These are phyloP conservation scores for Alternaria sp. DNA, from an alignment of 2,329 filamentous ascomycete genomes.

Conservation along the genomic window DNA sequence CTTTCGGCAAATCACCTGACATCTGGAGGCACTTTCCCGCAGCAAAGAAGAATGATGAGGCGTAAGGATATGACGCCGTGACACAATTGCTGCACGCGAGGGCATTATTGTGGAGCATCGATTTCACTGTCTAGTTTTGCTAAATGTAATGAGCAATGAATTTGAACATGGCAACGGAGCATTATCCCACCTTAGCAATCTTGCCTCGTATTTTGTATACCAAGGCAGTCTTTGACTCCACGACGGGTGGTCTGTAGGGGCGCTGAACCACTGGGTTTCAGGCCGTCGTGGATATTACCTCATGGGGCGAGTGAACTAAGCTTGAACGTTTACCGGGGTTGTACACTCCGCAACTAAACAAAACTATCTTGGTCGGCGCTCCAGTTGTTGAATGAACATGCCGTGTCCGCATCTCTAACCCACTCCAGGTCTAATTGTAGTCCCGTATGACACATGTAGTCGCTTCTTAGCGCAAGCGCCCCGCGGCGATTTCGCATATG, in stretches of 20 bases:
- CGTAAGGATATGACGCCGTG: not conserved
- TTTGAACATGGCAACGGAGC: not conserved
- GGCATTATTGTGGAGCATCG: not conserved
- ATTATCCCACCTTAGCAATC: not conserved
- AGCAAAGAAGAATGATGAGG: not conserved
- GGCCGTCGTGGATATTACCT: constrained; percentile 3
- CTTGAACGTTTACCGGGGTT: not conserved
- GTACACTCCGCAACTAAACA: constrained; percentile 4
- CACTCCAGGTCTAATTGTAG: not conserved
- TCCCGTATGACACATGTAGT: not conserved
- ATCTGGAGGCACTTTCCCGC: not conserved
- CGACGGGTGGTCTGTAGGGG: not conserved
- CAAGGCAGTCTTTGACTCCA: not conserved
- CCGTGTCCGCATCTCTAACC: not conserved
- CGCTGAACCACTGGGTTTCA: constrained; percentile 1
- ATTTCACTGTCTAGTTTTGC: not conserved
- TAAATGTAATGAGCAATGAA: not conserved
- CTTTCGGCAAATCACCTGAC: not conserved
- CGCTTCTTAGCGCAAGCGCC: not conserved
- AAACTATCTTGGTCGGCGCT: not conserved
- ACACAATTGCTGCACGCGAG: not conserved
- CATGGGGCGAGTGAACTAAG: not conserved
- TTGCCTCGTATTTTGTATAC: not conserved
- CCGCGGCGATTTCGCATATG: constrained; percentile 6
- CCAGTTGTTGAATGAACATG: not conserved